Percentiles rank a stretch among this genome's conserved stretches.
Conservation (phyloP, 1,139 yeast genomes). For the Geotrichum klebahnii region DNA sequence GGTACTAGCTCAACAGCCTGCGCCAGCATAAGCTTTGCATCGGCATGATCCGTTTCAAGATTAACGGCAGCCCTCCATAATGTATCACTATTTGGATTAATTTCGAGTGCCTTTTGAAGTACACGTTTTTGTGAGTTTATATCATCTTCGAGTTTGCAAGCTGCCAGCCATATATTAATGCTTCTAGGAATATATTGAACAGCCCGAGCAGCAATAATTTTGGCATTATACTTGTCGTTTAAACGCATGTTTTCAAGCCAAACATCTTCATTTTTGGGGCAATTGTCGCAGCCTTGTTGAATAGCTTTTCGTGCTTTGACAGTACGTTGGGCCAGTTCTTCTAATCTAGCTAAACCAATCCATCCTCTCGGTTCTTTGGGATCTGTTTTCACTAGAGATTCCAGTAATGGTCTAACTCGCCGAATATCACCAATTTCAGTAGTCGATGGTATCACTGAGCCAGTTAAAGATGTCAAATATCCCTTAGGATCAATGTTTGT, state of each 20-base stretch:
- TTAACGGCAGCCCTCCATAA: slow-evolving; percentile 59
- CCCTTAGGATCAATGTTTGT: slow-evolving; percentile 39
- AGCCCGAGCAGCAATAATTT: slow-evolving; percentile 62
- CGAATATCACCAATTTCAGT: slow-evolving; percentile 50
- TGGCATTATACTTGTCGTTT: slow-evolving; percentile 50
- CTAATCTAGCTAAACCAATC: slow-evolving; percentile 83
- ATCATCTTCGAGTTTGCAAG: slow-evolving; percentile 62
- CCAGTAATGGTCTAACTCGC: slow-evolving; percentile 57
- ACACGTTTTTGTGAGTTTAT: slow-evolving; percentile 50
- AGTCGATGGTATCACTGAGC: slow-evolving; percentile 24
- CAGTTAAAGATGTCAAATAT: slow-evolving; percentile 42
- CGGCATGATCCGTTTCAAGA: slow-evolving; percentile 45
- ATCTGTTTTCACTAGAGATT: slow-evolving; percentile 65
- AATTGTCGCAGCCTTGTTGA: slow-evolving; percentile 64
- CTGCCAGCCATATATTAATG: slow-evolving; percentile 66
- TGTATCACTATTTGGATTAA: slow-evolving; percentile 59
- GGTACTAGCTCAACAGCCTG: slow-evolving; percentile 76
- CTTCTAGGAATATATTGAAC: slow-evolving; percentile 55
- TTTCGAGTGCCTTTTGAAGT: slow-evolving; percentile 67
- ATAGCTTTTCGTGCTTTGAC: slow-evolving; percentile 58
- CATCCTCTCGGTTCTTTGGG: slow-evolving; percentile 76
- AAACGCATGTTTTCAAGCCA: slow-evolving; percentile 81
- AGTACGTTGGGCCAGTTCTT: slow-evolving; percentile 58
- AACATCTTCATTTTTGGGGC: slow-evolving; percentile 64
- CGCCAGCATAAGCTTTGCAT: slow-evolving; percentile 52